Conservation (phyloP, 1,284 basidiomycete species). For the Irpex lacteus region DNA sequence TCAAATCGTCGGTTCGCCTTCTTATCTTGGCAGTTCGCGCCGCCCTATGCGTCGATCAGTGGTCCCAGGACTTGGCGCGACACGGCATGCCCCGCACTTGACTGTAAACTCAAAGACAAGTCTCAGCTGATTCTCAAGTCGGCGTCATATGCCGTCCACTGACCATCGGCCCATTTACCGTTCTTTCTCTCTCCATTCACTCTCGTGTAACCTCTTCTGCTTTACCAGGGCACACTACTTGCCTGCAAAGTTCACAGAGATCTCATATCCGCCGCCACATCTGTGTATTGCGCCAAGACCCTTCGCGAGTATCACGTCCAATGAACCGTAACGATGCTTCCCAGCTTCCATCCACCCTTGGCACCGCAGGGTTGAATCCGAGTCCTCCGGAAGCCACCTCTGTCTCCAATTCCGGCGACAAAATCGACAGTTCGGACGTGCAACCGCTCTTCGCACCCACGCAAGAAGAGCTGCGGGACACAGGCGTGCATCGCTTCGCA, state of each 20-base stretch:
- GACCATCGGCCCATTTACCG: background rate
- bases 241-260: background rate
- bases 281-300: constrained; percentile 1
- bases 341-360: constrained; percentile 6
- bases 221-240: background rate
- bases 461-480: constrained; percentile 16
- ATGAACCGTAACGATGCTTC: constrained; percentile 2
- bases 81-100: too few relatives aligned
- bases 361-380: constrained; percentile 21
- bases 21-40: background rate
- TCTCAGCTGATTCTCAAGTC: background rate
- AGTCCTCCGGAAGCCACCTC: constrained; percentile 45
- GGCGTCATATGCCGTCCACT: background rate
- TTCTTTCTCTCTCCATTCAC: background rate
- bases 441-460: constrained; percentile 47
- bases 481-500: constrained; percentile 39
- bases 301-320: background rate
- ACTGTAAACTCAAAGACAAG: background rate
- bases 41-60: background rate
- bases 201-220: background rate
- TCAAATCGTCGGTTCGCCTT: background rate
- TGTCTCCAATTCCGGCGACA: background rate
- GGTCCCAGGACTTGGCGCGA: background rate
- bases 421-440: constrained; percentile 2
- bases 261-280: background rate